Evolutionary conservation across 1,284 basidiomycete species (phyloP).

Genomic region (Pyrrhoderma lamaoense): DNA sequence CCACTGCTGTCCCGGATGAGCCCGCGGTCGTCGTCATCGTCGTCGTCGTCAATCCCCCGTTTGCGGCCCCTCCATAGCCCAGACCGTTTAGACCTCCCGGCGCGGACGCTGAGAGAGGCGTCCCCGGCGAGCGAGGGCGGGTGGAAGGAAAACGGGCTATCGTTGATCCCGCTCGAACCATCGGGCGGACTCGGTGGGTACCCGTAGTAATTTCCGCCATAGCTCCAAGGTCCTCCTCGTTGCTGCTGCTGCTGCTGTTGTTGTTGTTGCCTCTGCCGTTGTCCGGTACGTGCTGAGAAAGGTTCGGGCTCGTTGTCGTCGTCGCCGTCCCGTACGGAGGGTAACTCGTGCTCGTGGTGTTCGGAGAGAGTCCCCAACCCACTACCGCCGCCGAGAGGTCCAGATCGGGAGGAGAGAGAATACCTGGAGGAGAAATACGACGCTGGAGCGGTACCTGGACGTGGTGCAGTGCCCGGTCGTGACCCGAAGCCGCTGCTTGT

Average conservation of each 20-base stretch:
- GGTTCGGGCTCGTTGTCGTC: conserved; percentile 12
- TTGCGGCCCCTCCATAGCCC: conserved; percentile 3
- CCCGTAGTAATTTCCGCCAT: conserved; percentile 19
- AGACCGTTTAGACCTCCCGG: no score
- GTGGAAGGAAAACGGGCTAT: conserved; percentile 77
- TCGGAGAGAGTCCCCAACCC: conserved; percentile 39
- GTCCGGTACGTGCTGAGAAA: conserved; percentile 21
- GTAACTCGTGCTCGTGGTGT: conserved; percentile 27
- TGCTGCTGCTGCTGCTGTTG: conserved; percentile 22
- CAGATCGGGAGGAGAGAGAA: conserved; percentile 26
- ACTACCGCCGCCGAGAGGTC: conserved; percentile 26
- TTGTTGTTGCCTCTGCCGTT: conserved; percentile 22
- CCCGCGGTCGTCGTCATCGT: conserved; percentile 58
- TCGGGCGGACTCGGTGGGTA: conserved; percentile 24
- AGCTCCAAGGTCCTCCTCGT: no score
- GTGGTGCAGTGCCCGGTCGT: conserved; percentile 41
- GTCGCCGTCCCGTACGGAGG: conserved; percentile 7
- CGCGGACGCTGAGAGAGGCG: neutral
- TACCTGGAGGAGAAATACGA: conserved; percentile 39
- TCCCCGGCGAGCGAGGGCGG: conserved; percentile 43
- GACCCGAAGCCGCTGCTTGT: conserved; percentile 24
- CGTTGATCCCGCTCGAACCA: conserved; percentile 23
- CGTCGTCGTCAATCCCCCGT: conserved; percentile 9
- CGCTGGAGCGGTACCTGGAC: conserved; percentile 59
- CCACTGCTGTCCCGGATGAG: conserved; percentile 29